Base-by-base conservation (phyloP, 371 early-diverging fungal species). In the Mycotypha africana region DNA sequence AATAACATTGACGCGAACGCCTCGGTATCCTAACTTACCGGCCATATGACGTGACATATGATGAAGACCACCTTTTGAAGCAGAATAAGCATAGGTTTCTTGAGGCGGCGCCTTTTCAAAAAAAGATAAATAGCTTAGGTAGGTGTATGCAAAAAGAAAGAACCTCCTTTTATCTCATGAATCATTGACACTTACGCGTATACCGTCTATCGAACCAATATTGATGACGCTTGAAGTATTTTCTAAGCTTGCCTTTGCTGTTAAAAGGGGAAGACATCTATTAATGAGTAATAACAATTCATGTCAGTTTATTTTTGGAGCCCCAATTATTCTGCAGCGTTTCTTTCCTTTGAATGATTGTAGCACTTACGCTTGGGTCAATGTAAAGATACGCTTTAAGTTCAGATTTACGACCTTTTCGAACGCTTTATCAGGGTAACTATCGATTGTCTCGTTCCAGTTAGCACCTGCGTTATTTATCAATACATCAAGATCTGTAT, bases 381-480 rank as follows among this genome's bases (percentile, higher is more conserved):
- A 69, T 14, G 80, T 80, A 48, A 92, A 95, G 45, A 88, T 69
- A 35, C 84, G 72, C 68, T 88, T 89, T 35, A 93, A 66, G 57
- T 95, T 95, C 47, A 95, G 69, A 40, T 83, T 87, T 67, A 95
- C 72, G 34, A 89, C 78, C 56, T 89, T 89, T 44, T 74, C 66
- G 57, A 82, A 88, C 7, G 84, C 84, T 1, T 42, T 46, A 40
- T 88, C 86, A 0, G 87, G 82, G 42, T 81, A 88, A 15, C 47
- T 56, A 10, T 74, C 78, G 6, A 86, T 41, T 8, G 67, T 25
- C 17, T 65, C 76, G 26, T 70, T 78, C 78, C 84, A 59, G 25
- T 80, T 88, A 20, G 87, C 87, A 1, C 88, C 88, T 14, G 86
- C 79, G 59, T 91, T 91, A 63, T 93, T 92, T 20, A 93, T 73